phyloP scores from a whole-genome alignment of 2,329 filamentous ascomycete genomes.

The Trichoderma arundinaceum region DNA sequence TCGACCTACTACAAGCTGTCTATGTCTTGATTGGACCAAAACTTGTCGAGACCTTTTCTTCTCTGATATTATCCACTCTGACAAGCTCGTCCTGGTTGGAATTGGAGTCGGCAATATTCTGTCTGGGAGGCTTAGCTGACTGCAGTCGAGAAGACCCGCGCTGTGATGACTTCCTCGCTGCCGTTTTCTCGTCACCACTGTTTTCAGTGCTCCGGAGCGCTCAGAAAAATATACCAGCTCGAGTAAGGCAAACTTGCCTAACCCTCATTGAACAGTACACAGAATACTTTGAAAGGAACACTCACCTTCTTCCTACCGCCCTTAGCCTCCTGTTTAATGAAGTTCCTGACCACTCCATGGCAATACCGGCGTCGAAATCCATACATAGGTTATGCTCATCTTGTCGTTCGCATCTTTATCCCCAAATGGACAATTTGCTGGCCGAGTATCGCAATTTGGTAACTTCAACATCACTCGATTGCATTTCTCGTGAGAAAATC shows the following conservation, averaged over 20 bases:
- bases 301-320: conserved; percentile 69
- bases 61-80: conserved; percentile 59
- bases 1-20: conserved; percentile 75
- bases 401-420: conserved; percentile 71
- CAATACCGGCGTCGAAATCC: conserved; percentile 73
- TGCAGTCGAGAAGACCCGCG: conserved; percentile 63
- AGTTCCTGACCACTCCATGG: conserved; percentile 65
- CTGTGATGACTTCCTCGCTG: conserved; percentile 63
- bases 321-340: conserved; percentile 77
- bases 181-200: conserved; percentile 66
- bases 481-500: conserved; percentile 73
- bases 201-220: conserved; percentile 60
- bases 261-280: conserved; percentile 74
- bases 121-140: conserved; percentile 70
- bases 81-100: conserved; percentile 59
- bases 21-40: conserved; percentile 65
- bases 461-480: conserved; percentile 62
- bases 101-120: conserved; percentile 66
- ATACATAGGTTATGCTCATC: conserved; percentile 77
- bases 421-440: conserved; percentile 71
- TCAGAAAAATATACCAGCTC: conserved; percentile 60
- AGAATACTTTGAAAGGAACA: conserved; percentile 75
- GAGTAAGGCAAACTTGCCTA: conserved; percentile 71
- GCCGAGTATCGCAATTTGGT: conserved; percentile 70
- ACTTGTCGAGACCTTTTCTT: conserved; percentile 62